Evolutionary conservation across 2,329 filamentous ascomycete genomes (phyloP).

Genomic region (Corinectria fuckeliana): DNA sequence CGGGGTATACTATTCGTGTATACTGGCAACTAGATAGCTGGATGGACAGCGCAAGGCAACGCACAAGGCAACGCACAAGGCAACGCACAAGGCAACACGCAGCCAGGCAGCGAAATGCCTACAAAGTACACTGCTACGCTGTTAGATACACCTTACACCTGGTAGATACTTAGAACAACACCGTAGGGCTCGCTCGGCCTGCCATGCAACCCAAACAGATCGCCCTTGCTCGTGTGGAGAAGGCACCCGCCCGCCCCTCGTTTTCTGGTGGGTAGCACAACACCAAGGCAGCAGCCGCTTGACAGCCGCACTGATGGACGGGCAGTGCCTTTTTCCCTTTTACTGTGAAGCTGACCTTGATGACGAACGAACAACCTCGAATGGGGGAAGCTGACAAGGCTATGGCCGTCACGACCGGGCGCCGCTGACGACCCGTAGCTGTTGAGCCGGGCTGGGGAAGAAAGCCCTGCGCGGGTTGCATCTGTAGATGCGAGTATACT

Average conservation of each 20-base stretch:
- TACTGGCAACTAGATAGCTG: no score
- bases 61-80: no score
- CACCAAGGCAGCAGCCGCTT: no score
- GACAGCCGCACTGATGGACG: not conserved
- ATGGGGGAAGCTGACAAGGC: conserved; percentile 20
- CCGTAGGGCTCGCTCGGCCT: no score
- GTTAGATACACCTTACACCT: no score
- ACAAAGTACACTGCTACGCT: not conserved
- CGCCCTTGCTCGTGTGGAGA: not conserved
- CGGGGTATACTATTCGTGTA: no score
- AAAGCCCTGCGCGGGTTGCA: not conserved
- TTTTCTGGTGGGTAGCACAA: not conserved
- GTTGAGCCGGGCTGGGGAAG: not conserved
- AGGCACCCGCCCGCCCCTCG: not conserved
- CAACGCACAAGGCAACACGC: not conserved
- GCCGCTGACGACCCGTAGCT: conserved; percentile 13
- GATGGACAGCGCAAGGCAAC: not conserved
- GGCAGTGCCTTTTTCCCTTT: not conserved
- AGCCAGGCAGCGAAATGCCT: not conserved
- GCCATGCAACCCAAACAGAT: not conserved
- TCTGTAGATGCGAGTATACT: not conserved
- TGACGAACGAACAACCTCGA: conserved; percentile 8
- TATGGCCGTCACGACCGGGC: conserved; percentile 4
- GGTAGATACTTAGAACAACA: no score
- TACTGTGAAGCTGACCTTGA: conserved; percentile 2